Percentiles rank a stretch among this genome's conserved stretches.
These are phyloP conservation scores for Lolium multiflorum DNA, from an alignment of 176 grass and related monocot genomes.

Conservation along the genomic window DNA sequence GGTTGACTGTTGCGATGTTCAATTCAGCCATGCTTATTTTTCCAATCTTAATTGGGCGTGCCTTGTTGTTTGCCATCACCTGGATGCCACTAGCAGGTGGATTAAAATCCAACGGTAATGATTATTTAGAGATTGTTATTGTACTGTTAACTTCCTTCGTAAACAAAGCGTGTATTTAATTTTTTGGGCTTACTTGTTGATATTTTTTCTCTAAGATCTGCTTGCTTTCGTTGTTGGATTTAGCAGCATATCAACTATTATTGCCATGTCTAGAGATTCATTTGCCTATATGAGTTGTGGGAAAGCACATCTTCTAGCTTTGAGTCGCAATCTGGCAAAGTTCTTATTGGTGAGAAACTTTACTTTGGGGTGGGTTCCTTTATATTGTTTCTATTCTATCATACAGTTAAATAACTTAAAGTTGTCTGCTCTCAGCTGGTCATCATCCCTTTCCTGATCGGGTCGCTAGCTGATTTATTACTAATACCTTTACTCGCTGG, in stretches of 20 bases:
- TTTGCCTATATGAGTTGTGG: slow-evolving; percentile 32
- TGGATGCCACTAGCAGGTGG: slow-evolving; percentile 38
- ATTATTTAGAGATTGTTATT: slow-evolving; percentile 18
- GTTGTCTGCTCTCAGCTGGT: slow-evolving; percentile 40
- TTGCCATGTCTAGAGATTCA: slow-evolving; percentile 39
- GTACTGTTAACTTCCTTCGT: neutral
- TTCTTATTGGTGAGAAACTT: slow-evolving; percentile 51
- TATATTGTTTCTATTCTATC: slow-evolving; percentile 32
- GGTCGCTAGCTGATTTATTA: slow-evolving; percentile 38
- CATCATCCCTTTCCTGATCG: slow-evolving; percentile 49
- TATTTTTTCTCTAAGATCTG: slow-evolving; percentile 52
- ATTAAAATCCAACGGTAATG: slow-evolving; percentile 62
- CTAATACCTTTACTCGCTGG: neutral
- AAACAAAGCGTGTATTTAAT: neutral
- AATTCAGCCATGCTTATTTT: slow-evolving; percentile 47
- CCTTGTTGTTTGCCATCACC: slow-evolving; percentile 49
- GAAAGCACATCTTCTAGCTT: slow-evolving; percentile 27
- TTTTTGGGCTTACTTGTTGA: slow-evolving; percentile 21
- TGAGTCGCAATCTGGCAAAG: slow-evolving; percentile 35
- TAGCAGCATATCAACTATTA: slow-evolving; percentile 44
- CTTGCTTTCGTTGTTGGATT: slow-evolving; percentile 46
- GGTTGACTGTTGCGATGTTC: slow-evolving; percentile 46
- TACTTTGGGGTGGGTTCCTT: neutral
- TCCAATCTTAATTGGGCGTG: slow-evolving; percentile 53
- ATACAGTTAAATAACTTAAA: slow-evolving; percentile 36